These are phyloP conservation scores for Aureobasidium vineae DNA, from an alignment of 2,329 filamentous ascomycete species.

Conservation along the genomic window DNA sequence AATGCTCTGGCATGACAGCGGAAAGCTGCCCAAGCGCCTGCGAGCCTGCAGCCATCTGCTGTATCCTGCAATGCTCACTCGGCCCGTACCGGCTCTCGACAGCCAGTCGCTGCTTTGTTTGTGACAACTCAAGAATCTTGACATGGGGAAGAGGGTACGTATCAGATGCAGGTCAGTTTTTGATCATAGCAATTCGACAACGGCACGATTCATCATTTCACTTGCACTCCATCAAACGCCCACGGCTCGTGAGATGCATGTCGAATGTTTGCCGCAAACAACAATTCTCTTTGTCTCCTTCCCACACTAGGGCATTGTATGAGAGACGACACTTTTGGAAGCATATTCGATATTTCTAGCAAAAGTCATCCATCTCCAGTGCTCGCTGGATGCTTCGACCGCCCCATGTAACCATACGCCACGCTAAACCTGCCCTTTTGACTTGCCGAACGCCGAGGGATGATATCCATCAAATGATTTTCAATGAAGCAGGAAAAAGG, in stretches of 20 bases:
- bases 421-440: slow-evolving; percentile 25
- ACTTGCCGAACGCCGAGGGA: slow-evolving; percentile 22
- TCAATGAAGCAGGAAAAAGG: slow-evolving; percentile 8
- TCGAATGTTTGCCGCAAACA: slow-evolving; percentile 2
- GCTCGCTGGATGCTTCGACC: slow-evolving; percentile 10
- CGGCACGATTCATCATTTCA: slow-evolving; percentile 13
- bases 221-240: not conserved
- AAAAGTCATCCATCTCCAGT: not conserved
- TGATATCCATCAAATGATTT: slow-evolving; percentile 11
- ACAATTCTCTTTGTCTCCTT: not conserved
- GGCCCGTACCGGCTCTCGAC: slow-evolving; percentile 20
- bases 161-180: slow-evolving; percentile 19
- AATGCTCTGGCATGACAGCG: slow-evolving; percentile 24
- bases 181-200: slow-evolving; percentile 5
- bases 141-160: slow-evolving; percentile 20
- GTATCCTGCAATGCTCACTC: slow-evolving; percentile 24
- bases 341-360: not conserved
- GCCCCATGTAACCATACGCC: slow-evolving; percentile 21
- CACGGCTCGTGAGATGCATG: not conserved
- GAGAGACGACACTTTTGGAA: not conserved
- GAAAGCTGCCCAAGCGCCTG: slow-evolving; percentile 24
- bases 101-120: slow-evolving; percentile 25
- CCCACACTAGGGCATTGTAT: not conserved
- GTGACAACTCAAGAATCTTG: slow-evolving; percentile 26
- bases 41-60: slow-evolving; percentile 23